Percentiles rank a stretch among this genome's conserved stretches.
Conservation (phyloP, 176 grass and related monocot genomes). For the Pontederia paniculata region DNA sequence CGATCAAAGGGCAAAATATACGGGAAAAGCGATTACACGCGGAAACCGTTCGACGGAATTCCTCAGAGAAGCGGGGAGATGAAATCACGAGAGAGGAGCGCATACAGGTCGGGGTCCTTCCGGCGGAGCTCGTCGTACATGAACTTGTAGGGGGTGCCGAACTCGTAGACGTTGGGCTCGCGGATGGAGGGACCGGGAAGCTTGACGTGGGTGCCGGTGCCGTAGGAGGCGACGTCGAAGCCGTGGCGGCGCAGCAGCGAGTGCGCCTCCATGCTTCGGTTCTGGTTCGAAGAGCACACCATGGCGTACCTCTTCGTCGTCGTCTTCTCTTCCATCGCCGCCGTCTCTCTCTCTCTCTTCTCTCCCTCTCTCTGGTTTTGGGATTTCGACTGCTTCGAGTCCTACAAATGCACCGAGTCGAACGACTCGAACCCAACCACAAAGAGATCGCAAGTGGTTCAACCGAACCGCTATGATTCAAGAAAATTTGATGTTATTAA, state of each 20-base stretch:
- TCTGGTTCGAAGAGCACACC: conserved; percentile 98
- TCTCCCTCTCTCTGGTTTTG: too few relatives aligned
- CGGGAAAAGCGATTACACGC: too few relatives aligned
- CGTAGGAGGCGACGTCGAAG: conserved; percentile 78
- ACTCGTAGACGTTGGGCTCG: conserved; percentile 90
- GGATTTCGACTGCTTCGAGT: too few relatives aligned
- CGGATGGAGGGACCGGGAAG: conserved; percentile 74
- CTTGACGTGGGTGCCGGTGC: conserved; percentile 79
- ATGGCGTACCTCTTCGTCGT: conserved; percentile 52
- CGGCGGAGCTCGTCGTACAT: conserved; percentile 87
- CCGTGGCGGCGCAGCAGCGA: conserved; percentile 57
- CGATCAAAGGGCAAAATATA: too few relatives aligned
- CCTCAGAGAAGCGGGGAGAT: not conserved
- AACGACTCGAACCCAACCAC: too few relatives aligned
- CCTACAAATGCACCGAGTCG: too few relatives aligned
- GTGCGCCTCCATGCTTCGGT: conserved; percentile 97
- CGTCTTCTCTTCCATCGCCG: conserved; percentile 12
- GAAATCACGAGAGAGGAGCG: not conserved
- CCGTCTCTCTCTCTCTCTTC: conserved; percentile 4
- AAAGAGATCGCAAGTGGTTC: too few relatives aligned
- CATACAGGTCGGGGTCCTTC: conserved; percentile 74
- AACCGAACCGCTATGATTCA: too few relatives aligned
- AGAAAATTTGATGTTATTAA: too few relatives aligned
- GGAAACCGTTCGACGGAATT: not conserved
- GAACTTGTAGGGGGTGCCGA: conserved; percentile 65